A percentile compares a stretch with the other conserved stretches of the same genome.
phyloP scores from a whole-genome alignment of 2,329 filamentous ascomycete species.

The Cladosporium sp. region DNA sequence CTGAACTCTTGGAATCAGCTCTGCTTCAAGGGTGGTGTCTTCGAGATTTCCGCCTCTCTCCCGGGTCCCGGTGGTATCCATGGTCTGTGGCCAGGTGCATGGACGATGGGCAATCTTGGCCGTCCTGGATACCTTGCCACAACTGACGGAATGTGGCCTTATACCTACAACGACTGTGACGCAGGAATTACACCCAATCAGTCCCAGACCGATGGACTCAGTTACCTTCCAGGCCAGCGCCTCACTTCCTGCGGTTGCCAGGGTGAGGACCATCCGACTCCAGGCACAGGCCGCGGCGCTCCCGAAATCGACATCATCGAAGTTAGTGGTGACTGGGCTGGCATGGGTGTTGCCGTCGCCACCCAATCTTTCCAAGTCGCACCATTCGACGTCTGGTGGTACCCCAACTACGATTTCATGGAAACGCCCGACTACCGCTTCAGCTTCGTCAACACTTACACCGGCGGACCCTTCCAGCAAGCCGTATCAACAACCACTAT shows the following conservation, averaged over 20 bases:
- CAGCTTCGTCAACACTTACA: conserved; percentile 57
- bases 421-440: conserved; percentile 60
- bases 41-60: conserved; percentile 67
- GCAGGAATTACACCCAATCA: conserved; percentile 69
- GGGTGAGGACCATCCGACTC: conserved; percentile 61
- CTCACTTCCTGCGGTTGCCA: conserved; percentile 64
- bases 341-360: conserved; percentile 50
- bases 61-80: conserved; percentile 62
- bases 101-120: conserved; percentile 70
- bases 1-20: conserved; percentile 70
- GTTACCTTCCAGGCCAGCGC: conserved; percentile 64
- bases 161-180: conserved; percentile 69
- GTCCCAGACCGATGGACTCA: conserved; percentile 63
- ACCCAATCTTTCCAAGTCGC: conserved; percentile 64
- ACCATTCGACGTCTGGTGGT: conserved; percentile 67
- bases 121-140: conserved; percentile 65
- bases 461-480: conserved; percentile 60
- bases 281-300: conserved; percentile 61
- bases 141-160: conserved; percentile 71
- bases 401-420: conserved; percentile 55
- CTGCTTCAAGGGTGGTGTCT: conserved; percentile 66
- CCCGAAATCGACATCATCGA: conserved; percentile 71
- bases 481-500: conserved; percentile 58
- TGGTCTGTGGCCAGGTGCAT: conserved; percentile 73
- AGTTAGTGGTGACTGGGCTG: conserved; percentile 51